Conservation (phyloP, 805 yeast species). For the Sugiyamaella mastotermitis region DNA sequence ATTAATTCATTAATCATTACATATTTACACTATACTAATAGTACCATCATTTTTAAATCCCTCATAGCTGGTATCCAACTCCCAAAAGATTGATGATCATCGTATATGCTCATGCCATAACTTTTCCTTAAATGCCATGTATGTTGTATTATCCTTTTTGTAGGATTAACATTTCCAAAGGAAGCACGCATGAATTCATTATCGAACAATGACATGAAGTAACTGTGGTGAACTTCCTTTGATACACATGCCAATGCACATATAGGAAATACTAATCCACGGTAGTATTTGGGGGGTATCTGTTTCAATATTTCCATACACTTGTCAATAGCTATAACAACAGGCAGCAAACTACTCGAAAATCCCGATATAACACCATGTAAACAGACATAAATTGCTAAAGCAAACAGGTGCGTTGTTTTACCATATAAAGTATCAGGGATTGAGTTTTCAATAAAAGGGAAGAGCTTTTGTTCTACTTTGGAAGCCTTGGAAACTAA, state of each 20-base stretch:
- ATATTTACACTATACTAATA: no score
- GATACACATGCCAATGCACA: conserved; percentile 9
- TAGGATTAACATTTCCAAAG: conserved; percentile 8
- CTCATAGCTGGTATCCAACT: no score
- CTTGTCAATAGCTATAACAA: conserved; percentile 7
- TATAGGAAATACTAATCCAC: conserved; percentile 11
- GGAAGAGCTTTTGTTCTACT: no score
- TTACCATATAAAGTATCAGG: conserved; percentile 3
- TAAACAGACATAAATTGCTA: conserved; percentile 8
- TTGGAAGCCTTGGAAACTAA: no score
- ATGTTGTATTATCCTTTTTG: conserved; percentile 3
- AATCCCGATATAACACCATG: conserved; percentile 11
- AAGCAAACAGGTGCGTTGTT: conserved; percentile 10
- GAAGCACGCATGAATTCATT: neutral
- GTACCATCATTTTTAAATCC: no score
- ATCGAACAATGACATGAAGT: conserved; percentile 5
- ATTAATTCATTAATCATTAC: no score
- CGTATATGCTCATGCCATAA: no score
- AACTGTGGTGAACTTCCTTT: neutral
- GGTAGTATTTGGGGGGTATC: conserved; percentile 8
- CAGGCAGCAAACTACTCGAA: conserved; percentile 4
- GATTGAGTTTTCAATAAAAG: no score
- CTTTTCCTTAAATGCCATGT: no score
- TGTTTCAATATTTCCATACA: conserved; percentile 2
- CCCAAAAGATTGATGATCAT: no score